phyloP scores from a whole-genome alignment of 164 flowering plant genomes.

The Houttuynia cordata region DNA sequence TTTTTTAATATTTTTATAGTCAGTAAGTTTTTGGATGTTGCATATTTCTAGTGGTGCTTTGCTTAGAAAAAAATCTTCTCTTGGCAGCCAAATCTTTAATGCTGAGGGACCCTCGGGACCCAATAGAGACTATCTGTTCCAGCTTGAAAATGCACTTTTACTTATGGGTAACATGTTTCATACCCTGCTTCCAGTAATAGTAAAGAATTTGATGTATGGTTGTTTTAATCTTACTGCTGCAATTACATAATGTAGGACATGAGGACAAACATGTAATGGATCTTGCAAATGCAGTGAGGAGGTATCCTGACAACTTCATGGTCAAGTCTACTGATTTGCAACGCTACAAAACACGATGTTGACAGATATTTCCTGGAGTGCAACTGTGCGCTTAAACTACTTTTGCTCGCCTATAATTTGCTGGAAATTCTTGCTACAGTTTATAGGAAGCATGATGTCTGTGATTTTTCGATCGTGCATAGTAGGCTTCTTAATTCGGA shows the following conservation, averaged over 20 bases:
- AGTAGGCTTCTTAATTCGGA: too few relatives aligned
- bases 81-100: constrained; percentile 56
- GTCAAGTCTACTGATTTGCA: not conserved
- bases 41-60: too few relatives aligned
- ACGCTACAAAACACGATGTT: not conserved
- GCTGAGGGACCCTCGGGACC: constrained; percentile 98
- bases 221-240: not conserved
- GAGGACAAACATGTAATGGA: constrained; percentile 70
- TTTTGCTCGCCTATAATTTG: too few relatives aligned
- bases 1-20: too few relatives aligned
- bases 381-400: too few relatives aligned
- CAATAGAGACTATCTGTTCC: constrained; percentile 87
- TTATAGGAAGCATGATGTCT: too few relatives aligned
- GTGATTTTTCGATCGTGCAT: too few relatives aligned
- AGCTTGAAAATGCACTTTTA: constrained; percentile 63
- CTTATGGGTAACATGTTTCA: constrained; percentile 33
- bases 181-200: not conserved
- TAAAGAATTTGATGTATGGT: not conserved
- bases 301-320: constrained; percentile 18
- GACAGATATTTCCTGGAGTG: too few relatives aligned
- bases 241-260: constrained; percentile 35
- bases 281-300: constrained; percentile 60
- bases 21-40: not conserved
- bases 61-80: too few relatives aligned
- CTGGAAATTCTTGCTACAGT: too few relatives aligned